phyloP scores from a whole-genome alignment of 176 grass and related monocot species.

The Avena insularis region DNA sequence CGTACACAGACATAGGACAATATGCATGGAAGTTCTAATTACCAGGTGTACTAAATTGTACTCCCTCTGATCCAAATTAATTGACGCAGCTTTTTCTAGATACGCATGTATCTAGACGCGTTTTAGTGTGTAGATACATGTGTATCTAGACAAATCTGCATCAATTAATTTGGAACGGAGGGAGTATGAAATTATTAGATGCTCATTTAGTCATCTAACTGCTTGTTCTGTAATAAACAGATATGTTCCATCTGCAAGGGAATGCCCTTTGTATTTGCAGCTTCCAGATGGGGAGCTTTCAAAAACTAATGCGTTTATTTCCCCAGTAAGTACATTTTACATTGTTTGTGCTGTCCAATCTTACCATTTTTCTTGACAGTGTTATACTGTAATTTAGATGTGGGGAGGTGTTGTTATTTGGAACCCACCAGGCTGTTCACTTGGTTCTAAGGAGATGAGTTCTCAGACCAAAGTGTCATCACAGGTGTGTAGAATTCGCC shows the following conservation, averaged over 20 bases:
- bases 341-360: slow-evolving; percentile 33
- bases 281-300: slow-evolving; percentile 72
- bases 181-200: not conserved
- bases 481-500: slow-evolving; percentile 56
- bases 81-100: not conserved
- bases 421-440: slow-evolving; percentile 82
- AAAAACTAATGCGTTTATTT: slow-evolving; percentile 97
- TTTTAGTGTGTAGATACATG: no score
- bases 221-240: slow-evolving; percentile 47
- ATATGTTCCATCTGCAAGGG: slow-evolving; percentile 88
- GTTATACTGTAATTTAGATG: slow-evolving; percentile 62
- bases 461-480: slow-evolving; percentile 59
- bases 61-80: no score
- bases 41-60: slow-evolving; percentile 13
- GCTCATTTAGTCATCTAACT: slow-evolving; percentile 36
- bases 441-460: slow-evolving; percentile 43
- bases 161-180: no score
- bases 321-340: slow-evolving; percentile 71
- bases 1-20: not conserved
- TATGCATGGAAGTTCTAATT: slow-evolving; percentile 4
- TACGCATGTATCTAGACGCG: no score
- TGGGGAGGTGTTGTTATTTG: slow-evolving; percentile 96
- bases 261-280: slow-evolving; percentile 91
- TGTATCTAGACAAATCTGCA: no score
- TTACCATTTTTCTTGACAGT: slow-evolving; percentile 41